phyloP scores from a whole-genome alignment of 2,329 filamentous ascomycete species.

The Fusarium acutatum region DNA sequence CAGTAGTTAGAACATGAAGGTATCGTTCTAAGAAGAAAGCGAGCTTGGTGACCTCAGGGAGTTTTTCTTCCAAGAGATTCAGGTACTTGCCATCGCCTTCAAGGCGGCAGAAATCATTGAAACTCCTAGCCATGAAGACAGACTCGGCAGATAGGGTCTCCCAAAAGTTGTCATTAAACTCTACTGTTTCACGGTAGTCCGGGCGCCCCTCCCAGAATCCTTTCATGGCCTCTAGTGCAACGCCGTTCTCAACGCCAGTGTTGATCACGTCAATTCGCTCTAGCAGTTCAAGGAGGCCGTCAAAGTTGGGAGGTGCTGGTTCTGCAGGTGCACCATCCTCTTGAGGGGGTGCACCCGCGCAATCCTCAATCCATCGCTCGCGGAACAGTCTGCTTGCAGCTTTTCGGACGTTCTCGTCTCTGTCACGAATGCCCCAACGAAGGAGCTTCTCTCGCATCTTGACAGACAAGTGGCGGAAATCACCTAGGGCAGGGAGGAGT shows the following conservation, averaged over 20 bases:
- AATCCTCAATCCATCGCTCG: conserved; percentile 98
- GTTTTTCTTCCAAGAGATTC: conserved; percentile 84
- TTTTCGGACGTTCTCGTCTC: conserved; percentile 93
- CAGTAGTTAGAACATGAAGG: conserved; percentile 72
- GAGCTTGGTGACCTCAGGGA: conserved; percentile 92
- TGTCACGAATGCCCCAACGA: conserved; percentile 91
- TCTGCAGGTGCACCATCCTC: conserved; percentile 65
- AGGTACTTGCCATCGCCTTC: conserved; percentile 79
- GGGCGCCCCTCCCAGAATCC: conserved; percentile 95
- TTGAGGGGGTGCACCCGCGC: conserved; percentile 73
- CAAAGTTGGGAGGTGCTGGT: conserved; percentile 72
- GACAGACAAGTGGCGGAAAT: conserved; percentile 92
- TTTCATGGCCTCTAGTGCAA: conserved; percentile 92
- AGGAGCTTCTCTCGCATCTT: conserved; percentile 96
- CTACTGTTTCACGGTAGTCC: conserved; percentile 78
- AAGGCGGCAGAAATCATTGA: conserved; percentile 89
- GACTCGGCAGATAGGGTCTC: conserved; percentile 84
- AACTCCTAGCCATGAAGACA: conserved; percentile 88
- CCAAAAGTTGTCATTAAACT: conserved; percentile 80
- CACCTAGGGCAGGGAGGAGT: conserved; percentile 85
- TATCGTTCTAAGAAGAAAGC: conserved; percentile 88
- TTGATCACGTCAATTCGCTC: conserved; percentile 95
- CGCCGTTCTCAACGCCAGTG: conserved; percentile 87
- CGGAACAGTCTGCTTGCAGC: conserved; percentile 89
- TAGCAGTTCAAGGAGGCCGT: conserved; percentile 88